A percentile compares a stretch with the other conserved stretches of the same genome.
phyloP scores from a whole-genome alignment of 495 filamentous ascomycete species.

The Penicillium nucicola region DNA sequence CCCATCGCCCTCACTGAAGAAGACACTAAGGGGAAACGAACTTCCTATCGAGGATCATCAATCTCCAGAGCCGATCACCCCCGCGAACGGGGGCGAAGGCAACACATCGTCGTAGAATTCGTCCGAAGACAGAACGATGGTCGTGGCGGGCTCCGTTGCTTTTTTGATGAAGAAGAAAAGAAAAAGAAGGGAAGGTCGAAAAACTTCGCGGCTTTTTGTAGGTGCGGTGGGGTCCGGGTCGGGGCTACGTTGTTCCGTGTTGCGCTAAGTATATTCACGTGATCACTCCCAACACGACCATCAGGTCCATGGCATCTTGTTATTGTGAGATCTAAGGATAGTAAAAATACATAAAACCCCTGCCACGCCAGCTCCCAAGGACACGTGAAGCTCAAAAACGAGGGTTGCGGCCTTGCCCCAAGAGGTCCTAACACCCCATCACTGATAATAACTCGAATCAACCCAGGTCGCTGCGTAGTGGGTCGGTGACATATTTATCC shows the following conservation, averaged over 20 bases:
- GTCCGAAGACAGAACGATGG: slow-evolving; percentile 50
- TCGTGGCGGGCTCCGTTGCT: slow-evolving; percentile 65
- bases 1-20: slow-evolving; percentile 66
- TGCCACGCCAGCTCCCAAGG: neutral
- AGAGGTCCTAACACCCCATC: neutral
- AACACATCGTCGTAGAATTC: slow-evolving; percentile 55
- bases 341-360: neutral
- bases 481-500: neutral
- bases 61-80: slow-evolving; percentile 57
- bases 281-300: neutral
- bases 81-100: slow-evolving; percentile 47
- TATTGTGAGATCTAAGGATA: neutral
- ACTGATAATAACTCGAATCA: neutral
- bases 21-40: slow-evolving; percentile 58
- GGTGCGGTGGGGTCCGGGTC: slow-evolving; percentile 21
- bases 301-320: neutral
- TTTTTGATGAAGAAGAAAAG: slow-evolving; percentile 54
- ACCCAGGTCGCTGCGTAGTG: too few relatives aligned
- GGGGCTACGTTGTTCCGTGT: slow-evolving; percentile 20
- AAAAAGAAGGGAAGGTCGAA: slow-evolving; percentile 19
- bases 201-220: slow-evolving; percentile 29
- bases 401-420: neutral
- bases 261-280: neutral
- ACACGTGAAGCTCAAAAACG: neutral
- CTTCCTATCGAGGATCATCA: slow-evolving; percentile 63